These are phyloP conservation scores for Striga hermonthica DNA, from an alignment of 305 asterid genomes.

Conservation along the genomic window DNA sequence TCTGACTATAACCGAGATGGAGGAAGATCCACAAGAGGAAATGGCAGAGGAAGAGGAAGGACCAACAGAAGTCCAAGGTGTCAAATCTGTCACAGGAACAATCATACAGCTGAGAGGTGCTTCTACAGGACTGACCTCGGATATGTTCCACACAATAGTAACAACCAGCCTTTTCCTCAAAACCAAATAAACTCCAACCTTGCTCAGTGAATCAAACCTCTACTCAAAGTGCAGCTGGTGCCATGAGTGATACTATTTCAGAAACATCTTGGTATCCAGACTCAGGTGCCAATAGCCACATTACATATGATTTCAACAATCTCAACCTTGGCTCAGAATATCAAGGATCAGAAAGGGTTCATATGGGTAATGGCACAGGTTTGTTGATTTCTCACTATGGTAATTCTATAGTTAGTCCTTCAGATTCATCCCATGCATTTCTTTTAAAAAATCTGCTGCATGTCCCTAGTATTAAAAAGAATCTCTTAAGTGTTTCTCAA, in stretches of 20 bases:
- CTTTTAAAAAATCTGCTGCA: background rate
- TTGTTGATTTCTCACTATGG: background rate
- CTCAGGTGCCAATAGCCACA: background rate
- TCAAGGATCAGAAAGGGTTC: background rate
- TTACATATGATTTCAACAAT: background rate
- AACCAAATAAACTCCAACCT: no score
- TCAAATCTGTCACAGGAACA: background rate
- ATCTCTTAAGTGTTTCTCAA: background rate
- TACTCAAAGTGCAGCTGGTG: no score
- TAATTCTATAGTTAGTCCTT: background rate
- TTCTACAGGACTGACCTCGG: background rate
- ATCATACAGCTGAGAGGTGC: background rate
- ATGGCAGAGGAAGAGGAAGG: no score
- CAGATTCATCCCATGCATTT: background rate
- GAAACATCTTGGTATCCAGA: background rate
- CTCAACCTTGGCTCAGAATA: background rate
- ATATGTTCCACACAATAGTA: background rate
- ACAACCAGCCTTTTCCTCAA: background rate
- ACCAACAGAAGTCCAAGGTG: no score
- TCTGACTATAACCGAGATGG: no score
- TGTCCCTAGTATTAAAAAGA: background rate
- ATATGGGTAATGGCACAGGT: background rate
- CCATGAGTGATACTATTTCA: background rate
- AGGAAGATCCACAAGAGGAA: no score
- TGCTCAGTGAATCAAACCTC: no score